Percentiles rank a stretch among this genome's conserved stretches.
These are phyloP conservation scores for Scedosporium boydii DNA, from an alignment of 2,329 filamentous ascomycete genomes.

Conservation along the genomic window DNA sequence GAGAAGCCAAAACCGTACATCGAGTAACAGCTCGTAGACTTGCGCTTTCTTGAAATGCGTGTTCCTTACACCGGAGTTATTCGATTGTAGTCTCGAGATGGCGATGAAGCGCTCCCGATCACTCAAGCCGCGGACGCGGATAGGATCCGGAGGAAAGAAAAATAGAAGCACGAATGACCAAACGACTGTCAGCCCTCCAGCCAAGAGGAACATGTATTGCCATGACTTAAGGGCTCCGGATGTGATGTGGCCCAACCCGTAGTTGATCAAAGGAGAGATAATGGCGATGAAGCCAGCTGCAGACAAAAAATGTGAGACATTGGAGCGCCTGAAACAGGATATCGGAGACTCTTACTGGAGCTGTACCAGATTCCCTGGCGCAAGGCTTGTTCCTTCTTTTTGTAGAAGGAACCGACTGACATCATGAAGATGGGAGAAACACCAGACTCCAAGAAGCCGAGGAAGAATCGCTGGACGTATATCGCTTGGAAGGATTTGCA, in stretches of 20 bases:
- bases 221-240: slow-evolving; percentile 21
- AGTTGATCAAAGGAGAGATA: slow-evolving; percentile 34
- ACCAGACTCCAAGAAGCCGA: slow-evolving; percentile 45
- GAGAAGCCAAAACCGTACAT: slow-evolving; percentile 52
- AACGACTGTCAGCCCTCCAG: slow-evolving; percentile 11
- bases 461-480: slow-evolving; percentile 40
- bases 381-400: slow-evolving; percentile 28
- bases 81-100: slow-evolving; percentile 38
- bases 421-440: slow-evolving; percentile 49
- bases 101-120: slow-evolving; percentile 33
- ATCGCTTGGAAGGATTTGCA: slow-evolving; percentile 27
- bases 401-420: slow-evolving; percentile 34
- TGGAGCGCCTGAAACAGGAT: too few species aligned
- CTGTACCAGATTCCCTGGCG: slow-evolving; percentile 30
- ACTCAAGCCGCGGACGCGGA: slow-evolving; percentile 7
- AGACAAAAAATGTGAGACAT: slow-evolving; percentile 19
- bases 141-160: slow-evolving; percentile 8
- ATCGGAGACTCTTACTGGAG: slow-evolving; percentile 23
- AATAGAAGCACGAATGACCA: slow-evolving; percentile 10
- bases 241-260: slow-evolving; percentile 33
- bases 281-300: slow-evolving; percentile 17
- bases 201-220: slow-evolving; percentile 14
- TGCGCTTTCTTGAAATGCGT: slow-evolving; percentile 41
- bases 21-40: slow-evolving; percentile 40
- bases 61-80: slow-evolving; percentile 36